phyloP scores from a whole-genome alignment of 2,329 filamentous ascomycete species.

The Ophiocordyceps unilateralis region DNA sequence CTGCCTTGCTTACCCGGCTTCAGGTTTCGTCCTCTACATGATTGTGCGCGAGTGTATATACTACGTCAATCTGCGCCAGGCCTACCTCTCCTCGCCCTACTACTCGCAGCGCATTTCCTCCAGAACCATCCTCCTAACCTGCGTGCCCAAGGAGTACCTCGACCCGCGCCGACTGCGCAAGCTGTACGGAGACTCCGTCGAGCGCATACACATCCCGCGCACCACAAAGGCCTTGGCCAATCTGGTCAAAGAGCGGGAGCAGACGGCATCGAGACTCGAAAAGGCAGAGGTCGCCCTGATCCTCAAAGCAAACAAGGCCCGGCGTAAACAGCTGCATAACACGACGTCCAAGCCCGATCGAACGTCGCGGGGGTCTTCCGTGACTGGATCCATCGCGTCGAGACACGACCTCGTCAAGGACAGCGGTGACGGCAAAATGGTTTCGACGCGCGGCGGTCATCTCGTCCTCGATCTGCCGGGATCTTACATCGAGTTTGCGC shows the following conservation, averaged over 20 bases:
- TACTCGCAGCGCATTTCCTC: conserved; percentile 79
- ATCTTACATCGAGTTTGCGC: conserved; percentile 1
- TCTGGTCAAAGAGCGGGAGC: conserved; percentile 65
- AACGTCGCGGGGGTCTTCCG: neutral
- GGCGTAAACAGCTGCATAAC: conserved; percentile 33
- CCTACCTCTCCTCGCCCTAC: conserved; percentile 70
- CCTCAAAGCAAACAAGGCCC: conserved; percentile 55
- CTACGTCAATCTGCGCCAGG: conserved; percentile 85
- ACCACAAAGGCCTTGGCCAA: conserved; percentile 65
- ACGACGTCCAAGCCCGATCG: conserved; percentile 1
- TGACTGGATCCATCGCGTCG: neutral
- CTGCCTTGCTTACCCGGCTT: conserved; percentile 11
- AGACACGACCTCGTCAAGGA: conserved; percentile 2
- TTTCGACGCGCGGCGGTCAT: neutral
- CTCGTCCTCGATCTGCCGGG: conserved; percentile 3
- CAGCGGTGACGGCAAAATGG: neutral
- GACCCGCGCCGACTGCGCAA: conserved; percentile 59
- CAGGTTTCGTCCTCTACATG: conserved; percentile 69
- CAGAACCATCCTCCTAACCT: conserved; percentile 75
- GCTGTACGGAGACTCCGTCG: conserved; percentile 69
- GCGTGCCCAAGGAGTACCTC: conserved; percentile 64
- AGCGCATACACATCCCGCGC: conserved; percentile 68
- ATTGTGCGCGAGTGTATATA: conserved; percentile 78
- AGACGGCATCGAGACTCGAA: conserved; percentile 67
- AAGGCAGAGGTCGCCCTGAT: conserved; percentile 76